phyloP scores from a whole-genome alignment of 306 rosid species.

The Cucumis cinereus region DNA sequence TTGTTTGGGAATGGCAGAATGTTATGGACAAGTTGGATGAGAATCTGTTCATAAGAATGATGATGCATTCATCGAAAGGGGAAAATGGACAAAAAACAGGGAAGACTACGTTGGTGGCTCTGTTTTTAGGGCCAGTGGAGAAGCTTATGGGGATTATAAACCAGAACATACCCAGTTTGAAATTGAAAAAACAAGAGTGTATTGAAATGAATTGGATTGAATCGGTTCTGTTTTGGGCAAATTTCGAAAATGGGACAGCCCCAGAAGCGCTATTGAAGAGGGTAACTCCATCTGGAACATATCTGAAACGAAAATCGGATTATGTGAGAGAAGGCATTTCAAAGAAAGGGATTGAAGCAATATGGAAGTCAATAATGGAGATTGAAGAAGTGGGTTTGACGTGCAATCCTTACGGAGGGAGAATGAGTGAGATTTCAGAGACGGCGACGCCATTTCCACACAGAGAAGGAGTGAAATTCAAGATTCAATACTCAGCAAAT shows the following conservation, averaged over 20 bases:
- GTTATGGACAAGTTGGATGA: slow-evolving; percentile 11
- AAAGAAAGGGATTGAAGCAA: slow-evolving; percentile 8
- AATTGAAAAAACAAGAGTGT: slow-evolving; percentile 10
- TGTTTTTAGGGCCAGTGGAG: slow-evolving; percentile 7
- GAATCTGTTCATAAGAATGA: slow-evolving; percentile 9
- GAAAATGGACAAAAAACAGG: not conserved
- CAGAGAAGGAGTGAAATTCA: slow-evolving; percentile 31
- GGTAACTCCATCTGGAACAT: not conserved
- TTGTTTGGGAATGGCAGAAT: slow-evolving; percentile 10
- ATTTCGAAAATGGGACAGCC: not conserved
- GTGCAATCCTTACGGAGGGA: slow-evolving; percentile 29
- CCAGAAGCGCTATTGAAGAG: slow-evolving; percentile 13
- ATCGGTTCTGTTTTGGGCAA: slow-evolving; percentile 11
- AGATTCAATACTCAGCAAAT: slow-evolving; percentile 30
- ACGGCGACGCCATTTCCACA: slow-evolving; percentile 47
- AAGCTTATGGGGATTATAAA: slow-evolving; percentile 6
- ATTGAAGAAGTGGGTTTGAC: not conserved
- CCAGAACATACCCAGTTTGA: slow-evolving; percentile 15
- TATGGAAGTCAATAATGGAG: slow-evolving; percentile 19
- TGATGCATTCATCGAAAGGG: not conserved
- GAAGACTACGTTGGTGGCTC: not conserved
- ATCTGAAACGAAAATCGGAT: slow-evolving; percentile 15
- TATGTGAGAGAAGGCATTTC: slow-evolving; percentile 21
- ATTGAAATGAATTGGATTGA: slow-evolving; percentile 22
- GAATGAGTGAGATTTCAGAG: slow-evolving; percentile 39